These are phyloP conservation scores for Selenicereus undatus DNA, from an alignment of 148 eudicot genomes.

Conservation along the genomic window DNA sequence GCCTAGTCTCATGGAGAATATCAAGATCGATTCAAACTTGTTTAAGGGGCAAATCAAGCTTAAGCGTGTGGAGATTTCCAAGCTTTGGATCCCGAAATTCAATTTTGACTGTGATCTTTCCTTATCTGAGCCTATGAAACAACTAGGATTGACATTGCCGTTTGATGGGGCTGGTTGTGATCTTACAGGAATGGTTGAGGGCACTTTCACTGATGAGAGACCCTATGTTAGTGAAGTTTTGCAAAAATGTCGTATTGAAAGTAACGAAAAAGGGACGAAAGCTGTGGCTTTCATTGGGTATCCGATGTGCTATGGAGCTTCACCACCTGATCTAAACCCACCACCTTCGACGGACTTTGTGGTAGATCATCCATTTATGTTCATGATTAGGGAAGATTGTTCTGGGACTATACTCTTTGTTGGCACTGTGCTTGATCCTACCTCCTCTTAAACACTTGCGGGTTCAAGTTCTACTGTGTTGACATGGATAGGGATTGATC, in stretches of 20 bases:
- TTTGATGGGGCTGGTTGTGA: background rate
- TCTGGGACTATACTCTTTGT: conserved; percentile 15
- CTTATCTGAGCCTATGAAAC: background rate
- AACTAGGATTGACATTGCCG: conserved; percentile 16
- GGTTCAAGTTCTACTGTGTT: too few relatives aligned
- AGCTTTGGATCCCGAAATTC: conserved; percentile 20
- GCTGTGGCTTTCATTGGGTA: conserved; percentile 9
- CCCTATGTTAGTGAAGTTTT: background rate
- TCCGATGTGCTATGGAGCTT: too few relatives aligned
- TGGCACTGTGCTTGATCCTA: conserved; percentile 5
- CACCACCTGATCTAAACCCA: too few relatives aligned
- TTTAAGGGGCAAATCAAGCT: background rate
- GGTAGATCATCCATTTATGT: conserved; percentile 23
- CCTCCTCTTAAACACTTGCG: too few relatives aligned
- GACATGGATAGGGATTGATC: too few relatives aligned
- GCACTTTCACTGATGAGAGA: background rate
- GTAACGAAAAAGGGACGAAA: conserved; percentile 18
- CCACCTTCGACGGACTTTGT: background rate
- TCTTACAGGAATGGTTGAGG: too few relatives aligned
- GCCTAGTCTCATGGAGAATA: too few relatives aligned
- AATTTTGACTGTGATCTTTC: conserved; percentile 5
- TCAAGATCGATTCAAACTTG: background rate
- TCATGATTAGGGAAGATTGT: conserved; percentile 20
- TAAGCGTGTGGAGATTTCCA: too few relatives aligned
- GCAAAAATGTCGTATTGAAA: conserved; percentile 13